Evolutionary conservation across 352 stramenopile genomes (phyloP).

Genomic region (Phytophthora cactorum): DNA sequence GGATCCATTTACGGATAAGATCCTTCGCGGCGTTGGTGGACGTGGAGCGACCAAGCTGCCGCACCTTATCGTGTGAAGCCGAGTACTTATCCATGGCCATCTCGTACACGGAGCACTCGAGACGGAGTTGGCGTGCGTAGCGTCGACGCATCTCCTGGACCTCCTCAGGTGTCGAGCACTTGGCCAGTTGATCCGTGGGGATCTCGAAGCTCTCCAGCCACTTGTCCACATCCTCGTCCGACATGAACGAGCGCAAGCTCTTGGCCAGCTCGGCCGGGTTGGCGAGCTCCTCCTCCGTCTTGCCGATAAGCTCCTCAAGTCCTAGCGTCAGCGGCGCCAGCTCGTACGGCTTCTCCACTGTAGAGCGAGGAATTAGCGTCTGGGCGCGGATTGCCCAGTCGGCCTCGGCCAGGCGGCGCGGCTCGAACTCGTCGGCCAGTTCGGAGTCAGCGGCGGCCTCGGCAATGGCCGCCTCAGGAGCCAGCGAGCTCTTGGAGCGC

Average conservation of each 20-base stretch:
- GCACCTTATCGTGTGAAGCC: slow-evolving; percentile 53
- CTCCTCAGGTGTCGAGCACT: slow-evolving; percentile 53
- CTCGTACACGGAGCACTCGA: slow-evolving; percentile 83
- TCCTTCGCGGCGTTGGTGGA: slow-evolving; percentile 67
- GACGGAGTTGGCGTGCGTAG: slow-evolving; percentile 76
- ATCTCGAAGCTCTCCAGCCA: slow-evolving; percentile 72
- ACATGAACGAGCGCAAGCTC: slow-evolving; percentile 52
- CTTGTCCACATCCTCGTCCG: slow-evolving; percentile 75
- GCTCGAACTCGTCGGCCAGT: slow-evolving; percentile 24
- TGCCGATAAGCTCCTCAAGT: slow-evolving; percentile 28
- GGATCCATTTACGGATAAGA: slow-evolving; percentile 72
- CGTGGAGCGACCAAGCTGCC: slow-evolving; percentile 49
- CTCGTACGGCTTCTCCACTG: slow-evolving; percentile 47
- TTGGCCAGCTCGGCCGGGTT: slow-evolving; percentile 15
- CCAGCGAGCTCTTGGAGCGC: slow-evolving; percentile 43
- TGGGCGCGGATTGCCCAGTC: slow-evolving; percentile 71
- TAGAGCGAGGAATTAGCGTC: slow-evolving; percentile 51
- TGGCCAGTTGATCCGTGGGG: slow-evolving; percentile 52
- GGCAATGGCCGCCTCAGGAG: slow-evolving; percentile 21
- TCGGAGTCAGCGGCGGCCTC: slow-evolving; percentile 23
- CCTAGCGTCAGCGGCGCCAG: slow-evolving; percentile 32
- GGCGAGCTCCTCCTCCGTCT: slow-evolving; percentile 17
- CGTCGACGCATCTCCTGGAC: slow-evolving; percentile 64
- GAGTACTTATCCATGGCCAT: slow-evolving; percentile 80
- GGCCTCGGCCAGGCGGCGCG: slow-evolving; percentile 41